Conservation (phyloP, 2,329 filamentous ascomycete species). For the Lasiodiplodia theobromae region DNA sequence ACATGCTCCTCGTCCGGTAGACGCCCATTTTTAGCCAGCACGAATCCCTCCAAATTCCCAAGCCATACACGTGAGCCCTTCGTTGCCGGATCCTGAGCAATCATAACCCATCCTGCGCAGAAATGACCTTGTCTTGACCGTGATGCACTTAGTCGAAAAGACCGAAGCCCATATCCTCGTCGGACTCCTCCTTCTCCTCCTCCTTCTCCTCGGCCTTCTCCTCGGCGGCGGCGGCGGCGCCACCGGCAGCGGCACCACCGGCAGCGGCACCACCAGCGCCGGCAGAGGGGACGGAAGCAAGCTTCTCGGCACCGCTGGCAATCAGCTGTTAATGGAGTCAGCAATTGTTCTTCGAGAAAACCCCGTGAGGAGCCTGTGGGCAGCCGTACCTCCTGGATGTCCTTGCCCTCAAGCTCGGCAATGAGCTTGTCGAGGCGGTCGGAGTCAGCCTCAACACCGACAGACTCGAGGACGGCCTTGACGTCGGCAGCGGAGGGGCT, state of each 20-base stretch:
- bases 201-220: conserved; percentile 68
- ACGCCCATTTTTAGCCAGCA: conserved; percentile 39
- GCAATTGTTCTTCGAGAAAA: conserved; percentile 38
- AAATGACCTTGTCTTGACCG: conserved; percentile 39
- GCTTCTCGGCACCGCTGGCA: conserved; percentile 86
- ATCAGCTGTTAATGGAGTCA: conserved; percentile 73
- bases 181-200: conserved; percentile 79
- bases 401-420: conserved; percentile 88
- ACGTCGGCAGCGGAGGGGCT: conserved; percentile 85
- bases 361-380: neutral
- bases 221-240: conserved; percentile 61
- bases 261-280: conserved; percentile 77
- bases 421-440: conserved; percentile 88
- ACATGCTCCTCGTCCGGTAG: conserved; percentile 12
- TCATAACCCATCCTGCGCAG: conserved; percentile 37
- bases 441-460: conserved; percentile 91
- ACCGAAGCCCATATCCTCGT: conserved; percentile 78
- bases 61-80: conserved; percentile 24
- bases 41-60: conserved; percentile 43
- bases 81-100: neutral
- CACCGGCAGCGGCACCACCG: conserved; percentile 70
- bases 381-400: conserved; percentile 83
- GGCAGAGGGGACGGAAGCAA: conserved; percentile 95
- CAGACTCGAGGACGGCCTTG: conserved; percentile 87
- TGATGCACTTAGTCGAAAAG: conserved; percentile 66